Evolutionary conservation across 495 filamentous ascomycete species (phyloP).

Genomic region (Trichoderma parareesei): DNA sequence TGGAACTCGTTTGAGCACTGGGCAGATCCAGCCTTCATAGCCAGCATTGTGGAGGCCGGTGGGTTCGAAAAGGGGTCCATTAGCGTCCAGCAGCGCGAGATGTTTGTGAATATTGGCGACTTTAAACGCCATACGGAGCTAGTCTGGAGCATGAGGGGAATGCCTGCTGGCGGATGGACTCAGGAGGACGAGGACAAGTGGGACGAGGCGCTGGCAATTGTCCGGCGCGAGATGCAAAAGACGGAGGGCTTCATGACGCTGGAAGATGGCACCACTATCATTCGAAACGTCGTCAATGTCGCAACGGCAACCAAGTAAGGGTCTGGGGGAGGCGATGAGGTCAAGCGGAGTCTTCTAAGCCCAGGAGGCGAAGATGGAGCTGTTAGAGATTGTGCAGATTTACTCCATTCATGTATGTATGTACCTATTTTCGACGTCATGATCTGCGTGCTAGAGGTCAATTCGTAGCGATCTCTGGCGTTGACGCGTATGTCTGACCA

Average conservation of each 20-base stretch:
- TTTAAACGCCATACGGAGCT: constrained; percentile 13
- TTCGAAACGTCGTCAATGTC: neutral
- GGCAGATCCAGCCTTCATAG: constrained; percentile 8
- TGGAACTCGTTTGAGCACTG: constrained; percentile 15
- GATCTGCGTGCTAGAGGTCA: too few species aligned
- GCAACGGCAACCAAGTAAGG: neutral
- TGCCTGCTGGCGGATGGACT: constrained; percentile 15
- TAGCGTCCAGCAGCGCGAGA: constrained; percentile 10
- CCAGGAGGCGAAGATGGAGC: too few species aligned
- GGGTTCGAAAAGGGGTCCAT: constrained; percentile 16
- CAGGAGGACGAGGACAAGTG: constrained; percentile 18
- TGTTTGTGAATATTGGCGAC: constrained; percentile 11
- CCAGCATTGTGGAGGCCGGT: constrained; percentile 13
- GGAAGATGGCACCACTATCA: constrained; percentile 5
- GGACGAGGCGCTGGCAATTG: constrained; percentile 16
- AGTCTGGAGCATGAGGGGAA: constrained; percentile 18
- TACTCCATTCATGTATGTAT: too few species aligned
- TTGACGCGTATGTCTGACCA: too few species aligned
- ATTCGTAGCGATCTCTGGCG: too few species aligned
- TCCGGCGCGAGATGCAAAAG: constrained; percentile 16
- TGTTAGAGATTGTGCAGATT: too few species aligned
- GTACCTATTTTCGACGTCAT: too few species aligned
- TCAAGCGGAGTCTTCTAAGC: neutral
- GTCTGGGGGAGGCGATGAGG: neutral
- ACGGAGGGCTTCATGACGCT: constrained; percentile 14